A percentile compares a stretch with the other conserved stretches of the same genome.
Conservation (phyloP, 2,329 filamentous ascomycete genomes). For the Aureobasidium melanogenum region DNA sequence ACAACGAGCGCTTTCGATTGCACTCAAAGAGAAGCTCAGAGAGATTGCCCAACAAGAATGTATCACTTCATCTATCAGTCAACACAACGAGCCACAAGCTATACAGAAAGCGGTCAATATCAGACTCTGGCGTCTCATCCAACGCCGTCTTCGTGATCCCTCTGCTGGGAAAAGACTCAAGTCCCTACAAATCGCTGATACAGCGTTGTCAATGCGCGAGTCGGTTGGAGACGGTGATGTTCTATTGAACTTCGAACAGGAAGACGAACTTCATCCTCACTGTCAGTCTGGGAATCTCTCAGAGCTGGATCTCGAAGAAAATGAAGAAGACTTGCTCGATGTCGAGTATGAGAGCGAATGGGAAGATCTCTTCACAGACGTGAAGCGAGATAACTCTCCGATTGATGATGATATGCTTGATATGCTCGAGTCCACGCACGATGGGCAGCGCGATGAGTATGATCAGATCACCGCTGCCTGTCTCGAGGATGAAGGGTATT, state of each 20-base stretch:
- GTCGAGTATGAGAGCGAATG: background rate
- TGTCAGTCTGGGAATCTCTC: background rate
- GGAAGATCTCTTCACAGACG: background rate
- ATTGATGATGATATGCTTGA: background rate
- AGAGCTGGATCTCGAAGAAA: background rate
- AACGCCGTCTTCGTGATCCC: conserved; percentile 6
- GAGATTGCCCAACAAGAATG: conserved; percentile 3
- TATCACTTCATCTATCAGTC: background rate
- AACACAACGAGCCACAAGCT: background rate
- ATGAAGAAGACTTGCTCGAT: background rate
- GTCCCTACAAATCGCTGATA: background rate
- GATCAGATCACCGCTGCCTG: background rate
- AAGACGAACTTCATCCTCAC: background rate
- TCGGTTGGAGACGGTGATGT: background rate
- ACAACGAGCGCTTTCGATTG: conserved; percentile 1
- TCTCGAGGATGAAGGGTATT: background rate
- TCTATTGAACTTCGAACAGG: background rate
- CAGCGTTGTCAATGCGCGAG: background rate
- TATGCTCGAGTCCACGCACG: background rate
- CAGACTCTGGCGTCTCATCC: conserved; percentile 14
- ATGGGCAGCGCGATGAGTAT: background rate
- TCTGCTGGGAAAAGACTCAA: background rate
- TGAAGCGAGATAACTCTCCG: background rate
- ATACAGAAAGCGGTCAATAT: conserved; percentile 11
- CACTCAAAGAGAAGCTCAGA: conserved; percentile 6